These are phyloP conservation scores for Colletotrichum somersetense DNA, from an alignment of 2,329 filamentous ascomycete species.

Conservation along the genomic window DNA sequence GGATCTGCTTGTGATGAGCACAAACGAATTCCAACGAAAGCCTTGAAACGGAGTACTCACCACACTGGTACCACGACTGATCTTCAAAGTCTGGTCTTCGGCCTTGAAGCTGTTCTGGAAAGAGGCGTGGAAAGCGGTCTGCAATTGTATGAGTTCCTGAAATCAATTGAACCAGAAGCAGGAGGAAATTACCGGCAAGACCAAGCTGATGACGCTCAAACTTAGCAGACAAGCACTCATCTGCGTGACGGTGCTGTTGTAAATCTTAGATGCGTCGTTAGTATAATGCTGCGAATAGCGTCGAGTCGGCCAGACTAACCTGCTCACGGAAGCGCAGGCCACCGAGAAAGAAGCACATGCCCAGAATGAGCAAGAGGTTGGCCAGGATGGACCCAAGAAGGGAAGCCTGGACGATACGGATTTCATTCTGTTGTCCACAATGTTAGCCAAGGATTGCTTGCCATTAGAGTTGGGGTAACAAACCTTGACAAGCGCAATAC, in stretches of 20 bases:
- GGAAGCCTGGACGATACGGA: constrained; percentile 92
- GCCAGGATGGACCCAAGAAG: constrained; percentile 90
- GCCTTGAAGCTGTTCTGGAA: constrained; percentile 75
- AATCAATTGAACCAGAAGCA: constrained; percentile 52
- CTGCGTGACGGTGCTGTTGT: constrained; percentile 94
- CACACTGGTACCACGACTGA: constrained; percentile 91
- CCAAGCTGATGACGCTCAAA: constrained; percentile 88
- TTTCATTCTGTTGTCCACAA: constrained; percentile 71
- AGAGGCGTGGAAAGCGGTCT: constrained; percentile 93
- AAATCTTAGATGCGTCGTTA: constrained; percentile 67
- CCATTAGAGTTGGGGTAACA: constrained; percentile 33
- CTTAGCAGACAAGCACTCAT: constrained; percentile 96
- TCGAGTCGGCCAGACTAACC: constrained; percentile 55
- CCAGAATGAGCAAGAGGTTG: constrained; percentile 88
- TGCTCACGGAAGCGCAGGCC: constrained; percentile 91
- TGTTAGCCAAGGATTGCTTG: constrained; percentile 1
- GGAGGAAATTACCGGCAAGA: constrained; percentile 73
- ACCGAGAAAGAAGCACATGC: constrained; percentile 91
- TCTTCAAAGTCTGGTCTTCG: constrained; percentile 79
- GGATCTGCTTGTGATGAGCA: constrained; percentile 61
- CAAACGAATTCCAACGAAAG: constrained; percentile 11
- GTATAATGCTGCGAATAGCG: background rate
- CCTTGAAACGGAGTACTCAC: constrained; percentile 59
- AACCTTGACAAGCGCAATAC: constrained; percentile 81
- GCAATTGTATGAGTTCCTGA: constrained; percentile 48